Evolutionary conservation across 2,329 filamentous ascomycete species (phyloP).

Genomic region (Ceratocystis papillata): DNA sequence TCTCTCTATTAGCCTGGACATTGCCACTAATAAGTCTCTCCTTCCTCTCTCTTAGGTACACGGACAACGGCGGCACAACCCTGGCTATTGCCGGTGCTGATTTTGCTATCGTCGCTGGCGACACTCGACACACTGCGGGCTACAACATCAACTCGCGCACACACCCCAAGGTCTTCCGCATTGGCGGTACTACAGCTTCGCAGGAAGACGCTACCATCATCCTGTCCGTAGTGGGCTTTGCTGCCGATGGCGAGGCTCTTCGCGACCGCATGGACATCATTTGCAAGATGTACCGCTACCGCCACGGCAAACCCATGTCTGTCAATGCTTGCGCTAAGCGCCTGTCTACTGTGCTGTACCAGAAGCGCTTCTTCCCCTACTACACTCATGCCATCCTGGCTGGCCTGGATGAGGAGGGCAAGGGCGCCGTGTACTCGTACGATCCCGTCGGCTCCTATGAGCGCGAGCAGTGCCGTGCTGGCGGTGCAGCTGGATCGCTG

Average conservation of each 20-base stretch:
- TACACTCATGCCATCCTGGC: slow-evolving; percentile 92
- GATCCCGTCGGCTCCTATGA: slow-evolving; percentile 97
- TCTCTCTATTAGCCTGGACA: background rate
- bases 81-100: slow-evolving; percentile 87
- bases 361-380: slow-evolving; percentile 98
- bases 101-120: slow-evolving; percentile 93
- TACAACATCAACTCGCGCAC: slow-evolving; percentile 99
- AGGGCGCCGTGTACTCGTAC: slow-evolving; percentile 91
- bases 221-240: slow-evolving; percentile 89
- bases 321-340: slow-evolving; percentile 91
- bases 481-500: slow-evolving; percentile 79
- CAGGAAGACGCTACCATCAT: slow-evolving; percentile 79
- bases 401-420: slow-evolving; percentile 87
- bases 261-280: slow-evolving; percentile 88
- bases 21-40: slow-evolving; percentile 10
- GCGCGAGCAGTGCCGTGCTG: slow-evolving; percentile 88
- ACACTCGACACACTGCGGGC: slow-evolving; percentile 88
- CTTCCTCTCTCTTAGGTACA: slow-evolving; percentile 52
- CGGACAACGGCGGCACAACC: slow-evolving; percentile 94
- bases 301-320: slow-evolving; percentile 92
- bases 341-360: slow-evolving; percentile 88
- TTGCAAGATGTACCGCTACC: slow-evolving; percentile 98
- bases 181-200: slow-evolving; percentile 78
- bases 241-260: slow-evolving; percentile 84
- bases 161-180: slow-evolving; percentile 92